phyloP scores from a whole-genome alignment of 257 asterid species.

The Solanum bulbocastanum region DNA sequence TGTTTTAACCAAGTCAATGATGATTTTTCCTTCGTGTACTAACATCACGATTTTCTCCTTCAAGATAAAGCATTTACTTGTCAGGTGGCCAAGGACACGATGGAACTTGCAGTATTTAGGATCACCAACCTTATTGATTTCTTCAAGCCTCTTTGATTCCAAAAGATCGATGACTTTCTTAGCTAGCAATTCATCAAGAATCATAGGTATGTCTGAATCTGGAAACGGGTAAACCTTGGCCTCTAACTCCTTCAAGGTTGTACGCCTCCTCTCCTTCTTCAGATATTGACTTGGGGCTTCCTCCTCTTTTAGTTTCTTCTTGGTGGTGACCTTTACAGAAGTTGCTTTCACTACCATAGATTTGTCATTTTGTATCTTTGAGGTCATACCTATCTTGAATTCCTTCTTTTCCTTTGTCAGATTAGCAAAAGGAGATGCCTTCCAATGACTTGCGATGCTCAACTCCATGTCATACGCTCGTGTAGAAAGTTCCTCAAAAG shows the following conservation, averaged over 20 bases:
- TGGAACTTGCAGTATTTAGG: background rate
- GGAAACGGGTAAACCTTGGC: background rate
- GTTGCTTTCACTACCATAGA: background rate
- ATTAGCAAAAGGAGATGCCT: too few relatives aligned
- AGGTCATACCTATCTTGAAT: background rate
- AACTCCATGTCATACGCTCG: too few relatives aligned
- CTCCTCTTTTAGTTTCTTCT: background rate
- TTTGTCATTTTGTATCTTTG: background rate
- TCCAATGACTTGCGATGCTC: too few relatives aligned
- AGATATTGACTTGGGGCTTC: background rate
- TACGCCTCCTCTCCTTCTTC: fast-evolving
- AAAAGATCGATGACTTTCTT: background rate
- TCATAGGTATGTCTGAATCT: background rate
- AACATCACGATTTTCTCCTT: background rate
- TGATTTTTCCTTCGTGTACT: background rate
- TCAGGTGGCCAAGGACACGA: background rate
- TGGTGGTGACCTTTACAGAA: background rate
- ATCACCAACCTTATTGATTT: background rate
- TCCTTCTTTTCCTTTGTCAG: too few relatives aligned
- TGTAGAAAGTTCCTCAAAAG: too few relatives aligned
- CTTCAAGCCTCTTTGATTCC: background rate
- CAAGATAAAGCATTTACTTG: background rate
- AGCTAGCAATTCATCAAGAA: background rate
- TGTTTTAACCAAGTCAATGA: background rate
- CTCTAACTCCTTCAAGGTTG: background rate